Evolutionary conservation across 2,329 filamentous ascomycete species (phyloP).

Genomic region (Calonectria leucothoes): DNA sequence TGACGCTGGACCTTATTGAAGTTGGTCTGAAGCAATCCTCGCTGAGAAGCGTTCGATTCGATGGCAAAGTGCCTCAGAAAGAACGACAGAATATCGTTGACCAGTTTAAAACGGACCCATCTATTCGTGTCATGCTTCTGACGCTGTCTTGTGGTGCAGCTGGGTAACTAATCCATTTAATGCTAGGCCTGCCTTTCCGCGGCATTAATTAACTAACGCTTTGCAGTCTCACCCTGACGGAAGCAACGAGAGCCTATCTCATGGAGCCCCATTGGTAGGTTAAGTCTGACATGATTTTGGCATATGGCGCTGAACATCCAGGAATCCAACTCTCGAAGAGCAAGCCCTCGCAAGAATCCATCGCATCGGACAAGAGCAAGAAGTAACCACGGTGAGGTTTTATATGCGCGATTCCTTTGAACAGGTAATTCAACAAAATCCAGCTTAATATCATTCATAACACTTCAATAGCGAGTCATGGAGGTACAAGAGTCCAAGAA

Average conservation of each 20-base stretch:
- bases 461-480: slow-evolving; percentile 1
- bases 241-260: slow-evolving; percentile 58
- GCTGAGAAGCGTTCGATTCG: slow-evolving; percentile 55
- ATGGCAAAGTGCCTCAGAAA: slow-evolving; percentile 57
- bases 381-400: slow-evolving; percentile 52
- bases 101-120: slow-evolving; percentile 51
- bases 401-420: slow-evolving; percentile 53
- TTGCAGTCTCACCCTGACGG: slow-evolving; percentile 57
- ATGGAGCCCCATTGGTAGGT: slow-evolving; percentile 62
- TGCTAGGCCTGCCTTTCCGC: background rate
- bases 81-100: slow-evolving; percentile 55
- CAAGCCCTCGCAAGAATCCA: slow-evolving; percentile 55
- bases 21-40: slow-evolving; percentile 47
- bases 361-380: slow-evolving; percentile 48
- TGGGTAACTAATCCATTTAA: slow-evolving; percentile 50
- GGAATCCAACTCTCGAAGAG: slow-evolving; percentile 58
- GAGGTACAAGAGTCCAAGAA: slow-evolving; percentile 30
- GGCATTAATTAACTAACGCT: background rate
- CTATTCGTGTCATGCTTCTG: slow-evolving; percentile 56
- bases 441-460: background rate
- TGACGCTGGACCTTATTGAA: slow-evolving; percentile 60
- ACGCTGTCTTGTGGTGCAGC: slow-evolving; percentile 64
- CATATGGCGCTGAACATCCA: background rate
- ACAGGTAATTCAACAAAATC: slow-evolving; percentile 34
- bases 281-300: rapidly evolving